Percentiles rank a stretch among this genome's conserved stretches.
These are phyloP conservation scores for Rickenella mellea DNA, from an alignment of 768 basidiomycete genomes.

Conservation along the genomic window DNA sequence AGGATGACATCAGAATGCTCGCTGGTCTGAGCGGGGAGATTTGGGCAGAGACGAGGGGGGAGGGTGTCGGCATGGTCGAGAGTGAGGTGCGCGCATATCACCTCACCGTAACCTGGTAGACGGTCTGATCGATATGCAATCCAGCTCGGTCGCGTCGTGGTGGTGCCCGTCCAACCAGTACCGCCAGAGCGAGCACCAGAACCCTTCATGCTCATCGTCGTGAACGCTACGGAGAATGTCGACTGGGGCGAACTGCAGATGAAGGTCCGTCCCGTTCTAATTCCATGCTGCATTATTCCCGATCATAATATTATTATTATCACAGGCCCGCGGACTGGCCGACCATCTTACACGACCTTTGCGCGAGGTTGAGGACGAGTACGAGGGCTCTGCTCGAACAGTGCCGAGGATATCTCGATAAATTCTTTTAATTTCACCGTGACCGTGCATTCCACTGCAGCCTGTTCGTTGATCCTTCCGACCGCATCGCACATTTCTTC, in stretches of 20 bases:
- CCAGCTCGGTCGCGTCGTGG: constrained; percentile 64
- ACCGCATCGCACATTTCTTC: too few species aligned
- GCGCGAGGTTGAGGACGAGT: too few species aligned
- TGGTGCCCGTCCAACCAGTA: constrained; percentile 49
- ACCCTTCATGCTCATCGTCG: constrained; percentile 61
- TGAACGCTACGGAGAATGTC: constrained; percentile 50
- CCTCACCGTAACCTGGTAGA: neutral
- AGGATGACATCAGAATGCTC: constrained; percentile 66
- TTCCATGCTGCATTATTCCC: too few species aligned
- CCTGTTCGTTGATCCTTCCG: too few species aligned
- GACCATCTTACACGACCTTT: too few species aligned
- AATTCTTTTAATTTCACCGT: too few species aligned
- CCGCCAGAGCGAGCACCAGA: constrained; percentile 16
- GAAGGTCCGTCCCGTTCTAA: too few species aligned
- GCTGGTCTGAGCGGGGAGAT: constrained; percentile 67
- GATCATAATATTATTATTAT: too few species aligned
- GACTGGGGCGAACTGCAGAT: constrained; percentile 58
- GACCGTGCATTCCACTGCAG: too few species aligned
- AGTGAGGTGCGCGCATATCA: constrained; percentile 49
- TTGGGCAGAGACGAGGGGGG: constrained; percentile 66
- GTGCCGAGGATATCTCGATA: too few species aligned
- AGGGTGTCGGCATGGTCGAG: constrained; percentile 64
- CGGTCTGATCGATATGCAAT: neutral
- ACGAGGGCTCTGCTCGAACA: too few species aligned
- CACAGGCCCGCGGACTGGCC: too few species aligned